These are phyloP conservation scores for Aspergillus sparsus DNA, from an alignment of 495 filamentous ascomycete genomes.

Conservation along the genomic window DNA sequence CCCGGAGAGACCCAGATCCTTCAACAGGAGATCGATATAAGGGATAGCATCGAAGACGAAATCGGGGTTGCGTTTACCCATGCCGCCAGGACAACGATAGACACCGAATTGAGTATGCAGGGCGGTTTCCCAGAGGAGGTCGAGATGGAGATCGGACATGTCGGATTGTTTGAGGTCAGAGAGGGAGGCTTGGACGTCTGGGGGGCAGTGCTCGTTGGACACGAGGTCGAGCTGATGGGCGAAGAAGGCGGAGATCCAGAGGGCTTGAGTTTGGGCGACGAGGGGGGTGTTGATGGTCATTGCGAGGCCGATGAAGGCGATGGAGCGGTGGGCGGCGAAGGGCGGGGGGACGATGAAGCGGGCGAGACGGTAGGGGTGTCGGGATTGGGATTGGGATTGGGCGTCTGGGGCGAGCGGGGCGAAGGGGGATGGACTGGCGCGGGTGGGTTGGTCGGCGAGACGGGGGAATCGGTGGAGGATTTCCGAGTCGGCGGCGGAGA, in stretches of 20 bases:
- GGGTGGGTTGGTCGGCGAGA: constrained; percentile 45
- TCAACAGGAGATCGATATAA: constrained; percentile 72
- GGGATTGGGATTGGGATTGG: constrained; percentile 35
- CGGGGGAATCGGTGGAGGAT: constrained; percentile 69
- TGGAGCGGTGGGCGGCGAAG: constrained; percentile 55
- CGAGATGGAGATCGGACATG: constrained; percentile 18
- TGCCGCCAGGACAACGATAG: constrained; percentile 68
- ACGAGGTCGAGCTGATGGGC: constrained; percentile 42
- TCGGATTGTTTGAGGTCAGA: background rate
- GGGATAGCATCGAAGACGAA: constrained; percentile 75
- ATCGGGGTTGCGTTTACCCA: constrained; percentile 64
- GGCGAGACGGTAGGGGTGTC: constrained; percentile 55
- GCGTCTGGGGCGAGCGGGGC: constrained; percentile 32
- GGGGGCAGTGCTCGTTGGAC: constrained; percentile 28
- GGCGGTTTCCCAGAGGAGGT: constrained; percentile 56
- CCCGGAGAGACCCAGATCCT: constrained; percentile 60
- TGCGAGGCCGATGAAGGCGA: constrained; percentile 67
- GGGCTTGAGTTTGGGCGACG: constrained; percentile 64
- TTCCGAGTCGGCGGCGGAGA: constrained; percentile 59
- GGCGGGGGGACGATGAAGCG: constrained; percentile 71
- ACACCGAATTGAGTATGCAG: constrained; percentile 67
- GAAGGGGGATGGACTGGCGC: constrained; percentile 31
- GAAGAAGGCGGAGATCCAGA: constrained; percentile 74
- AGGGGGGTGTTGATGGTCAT: constrained; percentile 64
- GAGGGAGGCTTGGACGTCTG: constrained; percentile 9